These are phyloP conservation scores for Paxillus involutus DNA, from an alignment of 768 basidiomycete species.

Conservation along the genomic window DNA sequence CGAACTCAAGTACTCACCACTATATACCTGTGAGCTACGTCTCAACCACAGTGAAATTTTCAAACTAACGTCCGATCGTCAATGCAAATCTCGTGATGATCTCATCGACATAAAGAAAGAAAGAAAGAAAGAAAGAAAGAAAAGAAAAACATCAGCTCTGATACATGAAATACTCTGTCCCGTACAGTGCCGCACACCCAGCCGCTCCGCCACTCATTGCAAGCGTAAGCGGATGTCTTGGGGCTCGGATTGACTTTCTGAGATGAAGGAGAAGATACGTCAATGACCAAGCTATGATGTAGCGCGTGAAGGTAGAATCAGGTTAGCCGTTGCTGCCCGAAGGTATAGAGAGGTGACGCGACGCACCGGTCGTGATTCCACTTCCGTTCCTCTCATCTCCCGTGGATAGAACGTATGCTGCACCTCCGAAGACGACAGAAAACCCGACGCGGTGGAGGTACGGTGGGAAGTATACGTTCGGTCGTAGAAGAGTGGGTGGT, in stretches of 20 bases:
- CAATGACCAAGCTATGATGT: slow-evolving; percentile 41
- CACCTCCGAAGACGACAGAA: slow-evolving; percentile 41
- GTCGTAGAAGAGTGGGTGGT: slow-evolving; percentile 32
- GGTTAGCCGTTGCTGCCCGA: not conserved
- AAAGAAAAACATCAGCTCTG: slow-evolving; percentile 15
- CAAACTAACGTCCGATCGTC: too few relatives aligned
- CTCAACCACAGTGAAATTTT: too few relatives aligned
- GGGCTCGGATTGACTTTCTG: slow-evolving; percentile 30
- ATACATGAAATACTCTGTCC: slow-evolving; percentile 29
- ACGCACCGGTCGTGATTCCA: slow-evolving; percentile 38
- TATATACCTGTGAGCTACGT: not conserved
- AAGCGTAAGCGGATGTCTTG: slow-evolving; percentile 34
- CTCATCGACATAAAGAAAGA: not conserved
- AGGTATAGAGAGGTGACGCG: not conserved
- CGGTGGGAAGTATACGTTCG: slow-evolving; percentile 36
- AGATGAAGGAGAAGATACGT: slow-evolving; percentile 43
- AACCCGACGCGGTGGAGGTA: slow-evolving; percentile 45
- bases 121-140: not conserved
- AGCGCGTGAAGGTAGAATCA: not conserved
- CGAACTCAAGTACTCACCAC: not conserved
- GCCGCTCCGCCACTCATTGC: slow-evolving; percentile 31
- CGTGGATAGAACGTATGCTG: slow-evolving; percentile 40
- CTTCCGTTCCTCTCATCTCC: slow-evolving; percentile 45
- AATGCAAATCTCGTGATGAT: too few relatives aligned
- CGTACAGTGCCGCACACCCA: slow-evolving; percentile 27